Evolutionary conservation across 2,329 filamentous ascomycete species (phyloP), one percentile per base, ranked within the genome.

Genomic region (Ophiostoma sp.): DNA sequence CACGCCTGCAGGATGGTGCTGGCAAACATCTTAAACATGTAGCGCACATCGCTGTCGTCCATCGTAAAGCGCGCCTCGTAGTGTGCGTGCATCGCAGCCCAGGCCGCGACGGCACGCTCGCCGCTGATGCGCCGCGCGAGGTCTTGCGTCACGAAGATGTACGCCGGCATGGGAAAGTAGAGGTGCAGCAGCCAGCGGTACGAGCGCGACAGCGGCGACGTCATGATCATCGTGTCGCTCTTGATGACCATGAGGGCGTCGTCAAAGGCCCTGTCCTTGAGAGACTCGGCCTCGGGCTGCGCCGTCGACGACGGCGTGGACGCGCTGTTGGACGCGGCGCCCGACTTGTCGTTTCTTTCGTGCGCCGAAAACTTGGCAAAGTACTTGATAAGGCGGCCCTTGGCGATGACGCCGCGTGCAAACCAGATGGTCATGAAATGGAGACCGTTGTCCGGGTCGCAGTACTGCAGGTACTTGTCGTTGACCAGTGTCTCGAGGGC

Each of bases 351-450:
- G 18, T 14, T 12, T 16, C 44, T 14, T 40, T 42, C 44, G 16
- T 42, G 49, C 70, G 36, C 73, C 72, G 60, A 45, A 4, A 64
- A 75, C 75, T 36, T 68, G 4, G 62, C 58, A 68, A 83, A 81
- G 68, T 83, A 76, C 65, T 85, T 81, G 65, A 87, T 68, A 0
- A 89, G 79, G 1, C 78, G 80, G 63, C 70, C 75, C 72, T 81
- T 85, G 0, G 84, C 81, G 3, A 89, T 68, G 5, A 78, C 76
- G 0, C 72, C 75, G 11, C 84, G 72, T 1, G 76, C 73, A 0
- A 73, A 76, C 77, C 79, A 79, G 0, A 79, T 72, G 0, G 79
- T 77, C 73, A 81, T 76, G 66, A 75, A 78, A n/a, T 82, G 80
- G 0, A 81, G 68, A 0, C 79, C 76, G 60, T 77, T 79, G 0